phyloP scores from a whole-genome alignment of 2,329 filamentous ascomycete species.

The Cordyceps farinosa region DNA sequence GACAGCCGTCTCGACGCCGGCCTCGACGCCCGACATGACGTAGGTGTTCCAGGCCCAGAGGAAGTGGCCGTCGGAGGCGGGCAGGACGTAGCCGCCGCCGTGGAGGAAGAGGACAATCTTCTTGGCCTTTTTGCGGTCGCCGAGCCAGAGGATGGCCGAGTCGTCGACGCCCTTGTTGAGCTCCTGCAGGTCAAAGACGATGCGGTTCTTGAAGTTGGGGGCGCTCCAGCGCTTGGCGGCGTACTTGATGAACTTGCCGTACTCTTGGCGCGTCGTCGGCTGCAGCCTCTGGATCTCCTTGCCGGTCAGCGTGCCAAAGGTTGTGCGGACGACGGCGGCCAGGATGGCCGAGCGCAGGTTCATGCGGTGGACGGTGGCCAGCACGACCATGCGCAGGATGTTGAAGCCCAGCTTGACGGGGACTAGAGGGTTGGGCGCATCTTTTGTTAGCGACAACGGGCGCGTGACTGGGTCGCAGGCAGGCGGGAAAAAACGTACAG shows the following conservation, averaged over 20 bases:
- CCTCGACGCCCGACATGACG: slow-evolving; percentile 22
- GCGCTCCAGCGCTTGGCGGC: slow-evolving; percentile 20
- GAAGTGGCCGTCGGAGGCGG: slow-evolving; percentile 25
- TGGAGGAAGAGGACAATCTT: slow-evolving; percentile 31
- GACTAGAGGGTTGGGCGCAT: slow-evolving; percentile 12
- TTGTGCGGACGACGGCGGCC: slow-evolving; percentile 21
- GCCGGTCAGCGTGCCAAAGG: slow-evolving; percentile 22
- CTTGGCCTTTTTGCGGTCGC: slow-evolving; percentile 25
- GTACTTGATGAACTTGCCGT: slow-evolving; percentile 24
- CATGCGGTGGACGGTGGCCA: slow-evolving; percentile 22
- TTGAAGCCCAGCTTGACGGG: slow-evolving; percentile 19
- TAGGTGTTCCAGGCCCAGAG: slow-evolving; percentile 29
- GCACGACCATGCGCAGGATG: slow-evolving; percentile 17
- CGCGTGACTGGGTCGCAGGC: neutral
- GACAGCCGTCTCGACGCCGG: slow-evolving; percentile 28
- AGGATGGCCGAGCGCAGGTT: slow-evolving; percentile 18
- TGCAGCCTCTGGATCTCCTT: slow-evolving; percentile 25
- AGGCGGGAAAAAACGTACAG: slow-evolving; percentile 12
- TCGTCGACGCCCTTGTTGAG: slow-evolving; percentile 19
- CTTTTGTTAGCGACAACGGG: neutral
- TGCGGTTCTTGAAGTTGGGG: slow-evolving; percentile 17
- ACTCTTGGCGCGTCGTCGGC: slow-evolving; percentile 22
- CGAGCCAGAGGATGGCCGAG: slow-evolving; percentile 28
- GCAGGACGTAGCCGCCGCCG: slow-evolving; percentile 28
- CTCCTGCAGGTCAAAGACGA: slow-evolving; percentile 22